Conservation (phyloP, 108 stramenopile genomes). For the Nannochloropsis oceanica region DNA sequence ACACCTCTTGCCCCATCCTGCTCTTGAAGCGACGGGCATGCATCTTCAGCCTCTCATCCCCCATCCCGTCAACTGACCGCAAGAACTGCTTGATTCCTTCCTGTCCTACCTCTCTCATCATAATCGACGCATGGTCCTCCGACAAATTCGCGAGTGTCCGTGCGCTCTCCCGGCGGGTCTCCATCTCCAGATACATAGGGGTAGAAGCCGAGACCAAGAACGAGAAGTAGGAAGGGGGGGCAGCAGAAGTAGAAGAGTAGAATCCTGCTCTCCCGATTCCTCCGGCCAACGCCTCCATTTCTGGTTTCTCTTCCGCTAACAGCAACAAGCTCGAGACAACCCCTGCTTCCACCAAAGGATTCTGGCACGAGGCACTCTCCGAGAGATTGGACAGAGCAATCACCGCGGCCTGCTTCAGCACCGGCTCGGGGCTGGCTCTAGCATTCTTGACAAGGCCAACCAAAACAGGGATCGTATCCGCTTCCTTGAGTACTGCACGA, state of each 20-base stretch:
- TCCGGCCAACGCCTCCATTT: neutral
- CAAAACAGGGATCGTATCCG: neutral
- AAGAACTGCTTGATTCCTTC: neutral
- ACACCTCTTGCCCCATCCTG: neutral
- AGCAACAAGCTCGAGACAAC: neutral
- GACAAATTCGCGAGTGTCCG: neutral
- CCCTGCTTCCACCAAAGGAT: neutral
- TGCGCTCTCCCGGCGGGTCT: neutral
- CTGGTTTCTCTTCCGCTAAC: neutral
- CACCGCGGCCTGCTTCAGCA: neutral
- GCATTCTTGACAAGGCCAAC: neutral
- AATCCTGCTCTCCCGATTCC: neutral
- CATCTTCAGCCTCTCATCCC: neutral
- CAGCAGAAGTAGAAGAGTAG: neutral
- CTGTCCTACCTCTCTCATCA: neutral
- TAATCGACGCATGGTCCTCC: neutral
- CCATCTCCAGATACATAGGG: neutral
- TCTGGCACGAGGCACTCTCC: neutral
- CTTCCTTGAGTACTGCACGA: neutral
- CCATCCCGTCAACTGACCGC: neutral
- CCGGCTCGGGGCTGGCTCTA: neutral
- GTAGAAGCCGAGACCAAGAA: neutral
- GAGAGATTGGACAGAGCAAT: neutral
- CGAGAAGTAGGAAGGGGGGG: neutral
- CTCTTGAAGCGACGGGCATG: neutral